Conservation (phyloP, 805 yeast species). For the Zygoascus flipseniorum region DNA sequence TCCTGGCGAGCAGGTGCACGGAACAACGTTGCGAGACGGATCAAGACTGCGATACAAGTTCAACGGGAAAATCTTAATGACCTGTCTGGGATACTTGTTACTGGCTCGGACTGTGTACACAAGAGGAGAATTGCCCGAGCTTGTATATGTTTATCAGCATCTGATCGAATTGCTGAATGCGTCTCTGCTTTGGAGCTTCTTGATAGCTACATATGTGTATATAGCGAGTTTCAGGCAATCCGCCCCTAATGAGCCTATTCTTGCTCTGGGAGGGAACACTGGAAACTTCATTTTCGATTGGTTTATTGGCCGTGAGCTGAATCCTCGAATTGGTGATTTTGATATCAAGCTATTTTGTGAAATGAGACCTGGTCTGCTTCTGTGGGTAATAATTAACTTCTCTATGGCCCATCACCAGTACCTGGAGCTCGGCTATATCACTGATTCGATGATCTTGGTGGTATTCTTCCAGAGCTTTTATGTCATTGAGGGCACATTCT, state of each 20-base stretch:
- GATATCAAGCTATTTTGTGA: constrained; percentile 92
- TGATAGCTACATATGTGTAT: constrained; percentile 59
- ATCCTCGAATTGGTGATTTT: constrained; percentile 78
- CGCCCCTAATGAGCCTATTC: constrained; percentile 41
- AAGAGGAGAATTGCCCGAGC: constrained; percentile 60
- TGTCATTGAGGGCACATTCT: constrained; percentile 83
- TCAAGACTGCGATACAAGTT: constrained; percentile 62
- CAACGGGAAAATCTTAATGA: constrained; percentile 61
- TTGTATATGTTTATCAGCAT: constrained; percentile 65
- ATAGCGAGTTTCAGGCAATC: constrained; percentile 55
- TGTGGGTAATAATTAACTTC: constrained; percentile 74
- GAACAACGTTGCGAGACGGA: constrained; percentile 72
- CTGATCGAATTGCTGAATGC: constrained; percentile 56
- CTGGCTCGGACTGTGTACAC: constrained; percentile 45
- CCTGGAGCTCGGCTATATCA: constrained; percentile 45
- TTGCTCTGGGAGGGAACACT: constrained; percentile 83
- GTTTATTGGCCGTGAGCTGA: constrained; percentile 95
- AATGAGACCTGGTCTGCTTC: constrained; percentile 84
- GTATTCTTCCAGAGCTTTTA: constrained; percentile 68
- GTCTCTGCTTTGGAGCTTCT: constrained; percentile 53
- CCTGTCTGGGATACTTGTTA: constrained; percentile 32
- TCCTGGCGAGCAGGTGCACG: constrained; percentile 58
- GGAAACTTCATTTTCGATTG: constrained; percentile 73
- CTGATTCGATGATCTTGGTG: constrained; percentile 67
- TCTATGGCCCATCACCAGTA: constrained; percentile 80